Evolutionary conservation across 208 protist species (phyloP), one percentile per base, ranked within the genome.

Genomic region (Wallacemonas rigidus): DNA sequence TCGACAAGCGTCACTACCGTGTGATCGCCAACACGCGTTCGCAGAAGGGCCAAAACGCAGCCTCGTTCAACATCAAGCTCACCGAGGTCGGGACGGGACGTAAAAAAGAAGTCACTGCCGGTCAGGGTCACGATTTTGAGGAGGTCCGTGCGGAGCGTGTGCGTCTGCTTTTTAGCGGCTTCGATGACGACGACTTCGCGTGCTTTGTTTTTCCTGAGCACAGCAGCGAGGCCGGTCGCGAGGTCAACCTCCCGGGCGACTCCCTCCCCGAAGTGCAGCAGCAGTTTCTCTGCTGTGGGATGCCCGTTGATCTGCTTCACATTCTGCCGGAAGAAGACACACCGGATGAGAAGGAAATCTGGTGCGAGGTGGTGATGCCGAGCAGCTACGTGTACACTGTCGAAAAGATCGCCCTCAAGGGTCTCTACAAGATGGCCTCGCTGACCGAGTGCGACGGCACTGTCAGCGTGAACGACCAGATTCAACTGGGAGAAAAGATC

Each of bases 191-290:
- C 62, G 92, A 97, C 80, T 70, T 82, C 26, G 92, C 89, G 7
- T 97, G 92, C 60, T 97, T 97, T 75, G 89, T 97, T 2, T 97
- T 93, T 68, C 92, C 92, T 1, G 76, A 89, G 79, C 89, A 97
- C 82, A 85, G 74, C 71, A 68, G 68, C 11, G 88, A 97, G 40
- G 88, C 86, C 1, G 89, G 89, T 17, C 86, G 88, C 69, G 92
- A 97, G 69, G 77, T 97, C 11, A 92, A 95, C 74, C 61, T 97
- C 48, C 73, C 80, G 6, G 92, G 85, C 11, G 81, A 89, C 65
- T 90, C 83, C 1, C 80, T 97, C 8, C 82, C 88, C 2, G 88
- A 94, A 38, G 39, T 89, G 40, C 88, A 95, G 81, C 92, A 97
- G 69, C 83, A 90, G 67, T 97, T 93, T 69, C 75, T 97, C 2